These are phyloP conservation scores for Xylariaceae sp. DNA, from an alignment of 2,329 filamentous ascomycete genomes.

Conservation along the genomic window DNA sequence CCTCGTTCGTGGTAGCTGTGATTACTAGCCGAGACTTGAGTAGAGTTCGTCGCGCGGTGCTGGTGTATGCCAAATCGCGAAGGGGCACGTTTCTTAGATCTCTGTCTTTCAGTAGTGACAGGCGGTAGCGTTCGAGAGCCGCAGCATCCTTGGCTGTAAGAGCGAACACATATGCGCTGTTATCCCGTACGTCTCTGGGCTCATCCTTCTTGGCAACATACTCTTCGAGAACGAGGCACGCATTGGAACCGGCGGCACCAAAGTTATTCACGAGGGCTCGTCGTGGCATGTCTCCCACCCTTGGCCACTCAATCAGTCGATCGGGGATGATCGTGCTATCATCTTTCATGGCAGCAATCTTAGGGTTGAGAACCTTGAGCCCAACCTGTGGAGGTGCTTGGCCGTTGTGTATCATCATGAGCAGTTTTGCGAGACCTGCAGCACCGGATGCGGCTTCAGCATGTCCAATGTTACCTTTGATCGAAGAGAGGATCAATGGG, in stretches of 20 bases:
- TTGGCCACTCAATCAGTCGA: slow-evolving; percentile 1
- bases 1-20: background rate
- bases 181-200: background rate
- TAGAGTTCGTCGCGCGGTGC: background rate
- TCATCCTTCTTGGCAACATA: slow-evolving; percentile 1
- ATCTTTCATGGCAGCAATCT: slow-evolving; percentile 8
- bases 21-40: background rate
- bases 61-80: background rate
- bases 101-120: background rate
- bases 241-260: slow-evolving; percentile 24
- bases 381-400: slow-evolving; percentile 12
- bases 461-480: slow-evolving; percentile 28
- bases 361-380: slow-evolving; percentile 15
- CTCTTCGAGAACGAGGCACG: slow-evolving; percentile 26
- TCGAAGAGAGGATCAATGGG: slow-evolving; percentile 32
- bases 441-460: slow-evolving; percentile 27
- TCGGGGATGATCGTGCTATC: slow-evolving; percentile 11
- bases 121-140: slow-evolving; percentile 5
- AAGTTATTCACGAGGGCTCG: slow-evolving; percentile 34
- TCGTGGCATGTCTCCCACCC: slow-evolving; percentile 11
- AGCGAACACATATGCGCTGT: slow-evolving; percentile 10
- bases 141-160: slow-evolving; percentile 18
- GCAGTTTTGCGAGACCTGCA: slow-evolving; percentile 25
- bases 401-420: slow-evolving; percentile 30
- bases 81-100: background rate